These are phyloP conservation scores for Potentilla sterilis DNA, from an alignment of 306 rosid species.

Conservation along the genomic window DNA sequence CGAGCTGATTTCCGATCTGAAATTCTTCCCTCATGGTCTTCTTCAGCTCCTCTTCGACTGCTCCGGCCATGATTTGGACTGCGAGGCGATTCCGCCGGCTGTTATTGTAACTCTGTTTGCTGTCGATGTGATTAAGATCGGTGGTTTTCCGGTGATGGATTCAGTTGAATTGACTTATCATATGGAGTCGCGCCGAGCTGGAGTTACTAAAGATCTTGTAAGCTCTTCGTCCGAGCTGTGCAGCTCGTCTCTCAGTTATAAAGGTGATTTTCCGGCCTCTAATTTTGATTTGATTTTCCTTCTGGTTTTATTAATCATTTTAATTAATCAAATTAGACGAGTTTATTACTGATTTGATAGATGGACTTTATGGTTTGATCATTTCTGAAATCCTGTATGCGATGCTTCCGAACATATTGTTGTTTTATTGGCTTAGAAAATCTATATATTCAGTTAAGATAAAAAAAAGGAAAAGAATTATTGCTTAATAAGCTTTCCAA, in stretches of 20 bases:
- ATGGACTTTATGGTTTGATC: not conserved
- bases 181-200: slow-evolving; percentile 52
- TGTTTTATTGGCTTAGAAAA: not conserved
- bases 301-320: not conserved
- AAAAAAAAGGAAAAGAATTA: not conserved
- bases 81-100: not conserved
- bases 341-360: not conserved
- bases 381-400: not conserved
- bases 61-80: slow-evolving; percentile 3
- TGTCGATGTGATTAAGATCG: slow-evolving; percentile 18
- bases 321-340: not conserved
- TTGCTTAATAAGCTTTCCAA: not conserved
- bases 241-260: slow-evolving; percentile 33
- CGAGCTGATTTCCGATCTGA: not conserved
- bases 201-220: slow-evolving; percentile 40
- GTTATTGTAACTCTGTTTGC: not conserved
- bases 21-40: slow-evolving; percentile 12
- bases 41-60: not conserved
- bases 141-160: slow-evolving; percentile 40
- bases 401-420: not conserved
- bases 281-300: not conserved
- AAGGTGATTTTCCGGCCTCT: slow-evolving; percentile 29
- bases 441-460: not conserved
- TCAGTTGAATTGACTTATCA: slow-evolving; percentile 58
- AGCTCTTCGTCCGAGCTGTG: slow-evolving; percentile 36